These are phyloP conservation scores for Cladorrhinum sp. DNA, from an alignment of 2,329 filamentous ascomycete genomes.

Conservation along the genomic window DNA sequence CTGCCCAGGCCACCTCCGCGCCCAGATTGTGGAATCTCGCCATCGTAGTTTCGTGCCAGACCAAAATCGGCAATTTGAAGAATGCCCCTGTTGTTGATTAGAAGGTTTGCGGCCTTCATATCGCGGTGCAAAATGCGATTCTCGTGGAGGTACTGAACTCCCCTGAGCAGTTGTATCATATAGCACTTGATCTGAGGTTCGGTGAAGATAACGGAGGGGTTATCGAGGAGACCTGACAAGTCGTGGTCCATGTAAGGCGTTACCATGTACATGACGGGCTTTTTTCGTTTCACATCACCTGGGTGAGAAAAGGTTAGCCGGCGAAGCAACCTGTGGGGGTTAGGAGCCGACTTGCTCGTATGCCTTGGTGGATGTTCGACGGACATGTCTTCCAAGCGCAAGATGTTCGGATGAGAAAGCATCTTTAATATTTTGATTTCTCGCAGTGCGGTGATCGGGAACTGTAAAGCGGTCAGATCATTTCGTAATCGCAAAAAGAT, in stretches of 20 bases:
- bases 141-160: slow-evolving; percentile 85
- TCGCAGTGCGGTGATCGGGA: slow-evolving; percentile 95
- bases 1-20: slow-evolving; percentile 78
- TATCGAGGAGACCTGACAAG: slow-evolving; percentile 93
- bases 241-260: slow-evolving; percentile 99
- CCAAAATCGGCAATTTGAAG: slow-evolving; percentile 98
- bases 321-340: background rate
- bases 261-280: slow-evolving; percentile 95
- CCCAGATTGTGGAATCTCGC: slow-evolving; percentile 71
- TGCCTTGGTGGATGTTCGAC: slow-evolving; percentile 68
- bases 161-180: slow-evolving; percentile 87
- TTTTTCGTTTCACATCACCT: slow-evolving; percentile 65
- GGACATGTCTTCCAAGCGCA: slow-evolving; percentile 91
- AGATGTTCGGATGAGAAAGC: slow-evolving; percentile 83
- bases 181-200: slow-evolving; percentile 97
- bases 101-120: slow-evolving; percentile 97
- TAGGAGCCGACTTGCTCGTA: slow-evolving; percentile 46
- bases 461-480: slow-evolving; percentile 44
- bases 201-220: slow-evolving; percentile 82
- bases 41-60: slow-evolving; percentile 89
- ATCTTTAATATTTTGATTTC: slow-evolving; percentile 98
- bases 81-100: slow-evolving; percentile 91
- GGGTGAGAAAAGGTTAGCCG: slow-evolving; percentile 41
- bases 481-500: background rate
- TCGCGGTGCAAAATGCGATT: slow-evolving; percentile 89